Base-by-base conservation (phyloP, 352 stramenopile species). In the Pythium volutum region DNA sequence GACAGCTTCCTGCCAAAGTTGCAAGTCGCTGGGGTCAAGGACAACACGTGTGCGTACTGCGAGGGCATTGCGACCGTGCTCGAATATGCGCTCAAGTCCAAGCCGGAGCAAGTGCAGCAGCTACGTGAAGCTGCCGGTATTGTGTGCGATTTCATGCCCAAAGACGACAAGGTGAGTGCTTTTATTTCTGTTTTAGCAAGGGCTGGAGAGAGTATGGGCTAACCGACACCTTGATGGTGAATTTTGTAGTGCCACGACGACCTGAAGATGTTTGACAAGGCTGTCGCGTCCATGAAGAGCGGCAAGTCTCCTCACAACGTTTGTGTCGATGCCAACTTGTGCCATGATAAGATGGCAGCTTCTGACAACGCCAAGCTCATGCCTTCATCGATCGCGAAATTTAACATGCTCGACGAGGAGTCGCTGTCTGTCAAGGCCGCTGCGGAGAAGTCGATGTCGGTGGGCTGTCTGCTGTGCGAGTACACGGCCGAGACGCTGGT, bases 401-500 rank as follows among this genome's bases (percentile, higher is more conserved):
- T 80, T 10, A 69, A 86, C 49, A 63, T 73, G 15, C 69, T 88
- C 23, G 69, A 82, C 10, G 53, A 69, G 11, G 88, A 62, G 11
- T 29, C 27, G 0, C 34, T 63, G 20, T 48, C 79, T 14, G 49
- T 59, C 11, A 46, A 61, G 26, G 52, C 51, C 0, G 46, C 70
- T 18, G 29, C 55, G 10, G 54, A 79, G 20, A 73, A 74, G 38
- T 71, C 70, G 4, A 78, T 85, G 59, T 81, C 74, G 12, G 70
- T 91, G 49, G 66, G 81, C 36, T 95, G 85, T 52, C 55, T 95
- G 23, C 76, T 93, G 47, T 95, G 85, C 31, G 81, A 95, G 62
- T 88, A 88, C 72, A 90, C 79, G 29, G 85, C 74, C 2, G 79
- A 89, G 38, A 62, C 90, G 3, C 61, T 91, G 53, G 59, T 74